Evolutionary conservation across 108 stramenopile species (phyloP).

Genomic region (Aureococcus anophagefferens): DNA sequence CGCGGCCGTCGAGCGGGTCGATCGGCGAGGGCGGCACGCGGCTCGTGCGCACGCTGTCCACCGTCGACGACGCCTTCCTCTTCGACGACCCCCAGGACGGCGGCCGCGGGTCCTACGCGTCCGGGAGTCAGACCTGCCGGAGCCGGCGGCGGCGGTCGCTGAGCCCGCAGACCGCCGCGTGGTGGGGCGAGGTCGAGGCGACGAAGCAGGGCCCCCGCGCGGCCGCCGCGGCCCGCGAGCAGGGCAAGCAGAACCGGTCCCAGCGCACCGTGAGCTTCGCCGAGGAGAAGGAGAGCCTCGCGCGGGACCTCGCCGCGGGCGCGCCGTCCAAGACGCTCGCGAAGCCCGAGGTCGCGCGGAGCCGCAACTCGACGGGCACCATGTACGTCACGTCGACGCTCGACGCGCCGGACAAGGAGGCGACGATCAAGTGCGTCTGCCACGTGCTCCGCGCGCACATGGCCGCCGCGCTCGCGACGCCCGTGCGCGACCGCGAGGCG

Average conservation of each 20-base stretch:
- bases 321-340: no score
- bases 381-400: constrained; percentile 74
- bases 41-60: neutral
- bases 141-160: neutral
- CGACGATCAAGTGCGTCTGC: constrained; percentile 86
- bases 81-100: neutral
- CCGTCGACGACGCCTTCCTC: neutral
- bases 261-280: no score
- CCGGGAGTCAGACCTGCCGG: no score
- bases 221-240: no score
- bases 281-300: no score
- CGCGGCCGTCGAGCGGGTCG: neutral
- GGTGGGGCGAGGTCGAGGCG: neutral
- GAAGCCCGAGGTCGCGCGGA: constrained; percentile 13
- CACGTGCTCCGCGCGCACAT: constrained; percentile 80
- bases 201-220: no score
- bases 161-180: neutral
- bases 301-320: no score
- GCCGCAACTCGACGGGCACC: constrained; percentile 81
- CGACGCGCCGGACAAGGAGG: constrained; percentile 83
- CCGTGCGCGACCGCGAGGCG: neutral
- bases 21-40: neutral
- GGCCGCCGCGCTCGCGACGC: constrained; percentile 16
- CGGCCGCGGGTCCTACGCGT: neutral
- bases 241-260: no score